Conservation (phyloP, 805 yeast species). For the Torulaspora delbrueckii region DNA sequence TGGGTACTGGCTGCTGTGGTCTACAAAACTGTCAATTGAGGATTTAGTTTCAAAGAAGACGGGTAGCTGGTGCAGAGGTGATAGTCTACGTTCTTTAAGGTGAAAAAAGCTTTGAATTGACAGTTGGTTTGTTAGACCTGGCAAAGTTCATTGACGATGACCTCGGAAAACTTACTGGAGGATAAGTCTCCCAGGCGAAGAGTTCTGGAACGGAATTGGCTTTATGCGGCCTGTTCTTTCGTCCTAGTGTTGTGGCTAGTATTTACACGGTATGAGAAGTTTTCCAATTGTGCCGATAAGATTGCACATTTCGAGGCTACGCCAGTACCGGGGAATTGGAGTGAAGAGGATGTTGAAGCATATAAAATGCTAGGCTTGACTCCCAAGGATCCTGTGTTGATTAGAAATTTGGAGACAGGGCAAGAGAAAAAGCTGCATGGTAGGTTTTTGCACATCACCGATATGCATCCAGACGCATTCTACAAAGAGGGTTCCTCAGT, state of each 20-base stretch:
- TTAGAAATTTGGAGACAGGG: conserved; percentile 13
- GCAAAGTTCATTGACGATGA: not conserved
- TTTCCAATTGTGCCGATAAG: not conserved
- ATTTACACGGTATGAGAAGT: not conserved
- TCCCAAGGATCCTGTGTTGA: conserved; percentile 38
- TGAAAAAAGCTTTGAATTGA: not conserved
- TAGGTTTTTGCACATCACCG: conserved; percentile 79
- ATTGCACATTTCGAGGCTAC: not conserved
- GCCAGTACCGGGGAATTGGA: not conserved
- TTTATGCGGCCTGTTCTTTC: not conserved
- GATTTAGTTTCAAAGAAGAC: not conserved
- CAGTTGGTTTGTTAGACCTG: not conserved
- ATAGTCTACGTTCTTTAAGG: not conserved
- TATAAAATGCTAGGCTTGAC: conserved; percentile 38
- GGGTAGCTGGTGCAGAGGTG: not conserved
- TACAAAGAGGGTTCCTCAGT: conserved; percentile 50
- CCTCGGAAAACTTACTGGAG: not conserved
- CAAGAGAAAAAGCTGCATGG: conserved; percentile 48
- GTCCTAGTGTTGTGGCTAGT: not conserved
- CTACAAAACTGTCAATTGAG: not conserved
- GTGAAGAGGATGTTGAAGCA: conserved; percentile 26
- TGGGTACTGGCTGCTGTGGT: not conserved
- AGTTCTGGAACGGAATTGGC: not conserved
- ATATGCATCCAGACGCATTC: conserved; percentile 76
- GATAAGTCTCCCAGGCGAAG: not conserved